phyloP scores from a whole-genome alignment of 768 basidiomycete genomes.

The Boletus rufocinnamomeus region DNA sequence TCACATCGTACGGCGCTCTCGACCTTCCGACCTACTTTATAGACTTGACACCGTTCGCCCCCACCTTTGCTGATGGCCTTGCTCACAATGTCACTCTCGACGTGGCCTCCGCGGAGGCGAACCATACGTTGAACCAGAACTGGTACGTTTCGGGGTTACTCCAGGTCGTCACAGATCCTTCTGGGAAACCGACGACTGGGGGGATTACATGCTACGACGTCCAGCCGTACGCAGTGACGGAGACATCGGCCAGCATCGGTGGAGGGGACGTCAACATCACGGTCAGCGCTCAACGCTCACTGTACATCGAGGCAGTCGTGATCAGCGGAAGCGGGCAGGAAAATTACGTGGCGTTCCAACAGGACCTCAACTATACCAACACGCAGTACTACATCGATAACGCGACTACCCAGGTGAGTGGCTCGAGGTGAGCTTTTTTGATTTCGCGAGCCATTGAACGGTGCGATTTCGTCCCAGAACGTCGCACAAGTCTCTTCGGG shows the following conservation, averaged over 20 bases:
- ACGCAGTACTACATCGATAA: slow-evolving; percentile 60
- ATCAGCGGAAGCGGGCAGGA: slow-evolving; percentile 58
- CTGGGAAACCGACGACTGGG: slow-evolving; percentile 65
- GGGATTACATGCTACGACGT: slow-evolving; percentile 60
- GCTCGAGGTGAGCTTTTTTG: neutral
- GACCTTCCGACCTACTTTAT: slow-evolving; percentile 78
- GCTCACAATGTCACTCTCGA: slow-evolving; percentile 73
- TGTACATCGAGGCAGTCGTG: slow-evolving; percentile 64
- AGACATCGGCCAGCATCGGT: slow-evolving; percentile 45
- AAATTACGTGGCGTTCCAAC: slow-evolving; percentile 61
- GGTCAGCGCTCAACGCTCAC: slow-evolving; percentile 55
- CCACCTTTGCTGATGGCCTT: slow-evolving; percentile 64
- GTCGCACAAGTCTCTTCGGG: slow-evolving; percentile 53
- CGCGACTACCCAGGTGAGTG: slow-evolving; percentile 40
- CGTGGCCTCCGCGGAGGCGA: slow-evolving; percentile 65
- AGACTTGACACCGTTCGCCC: slow-evolving; percentile 78
- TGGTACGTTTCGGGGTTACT: slow-evolving; percentile 76
- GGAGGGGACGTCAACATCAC: slow-evolving; percentile 58
- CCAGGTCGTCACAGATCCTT: slow-evolving; percentile 68
- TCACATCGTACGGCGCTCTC: slow-evolving; percentile 73
- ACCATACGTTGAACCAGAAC: slow-evolving; percentile 68
- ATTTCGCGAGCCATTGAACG: neutral
- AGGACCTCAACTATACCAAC: slow-evolving; percentile 61
- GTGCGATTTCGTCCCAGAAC: slow-evolving; percentile 37
- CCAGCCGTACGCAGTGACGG: slow-evolving; percentile 55